A percentile compares a stretch with the other conserved stretches of the same genome.
These are phyloP conservation scores for Saccharomycopsis sp. DNA, from an alignment of 805 yeast genomes.

Conservation along the genomic window DNA sequence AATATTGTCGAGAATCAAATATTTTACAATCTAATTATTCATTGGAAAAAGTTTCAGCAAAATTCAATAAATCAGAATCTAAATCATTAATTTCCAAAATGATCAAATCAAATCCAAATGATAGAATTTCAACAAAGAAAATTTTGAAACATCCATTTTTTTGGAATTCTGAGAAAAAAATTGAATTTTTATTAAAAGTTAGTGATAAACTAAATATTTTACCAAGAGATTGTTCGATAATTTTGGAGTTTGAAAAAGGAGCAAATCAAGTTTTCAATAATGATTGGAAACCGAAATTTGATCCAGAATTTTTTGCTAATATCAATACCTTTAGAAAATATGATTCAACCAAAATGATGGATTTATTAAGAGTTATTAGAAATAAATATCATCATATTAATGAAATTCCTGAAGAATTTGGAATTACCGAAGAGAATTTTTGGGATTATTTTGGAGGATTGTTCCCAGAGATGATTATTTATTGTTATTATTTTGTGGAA, in stretches of 20 bases:
- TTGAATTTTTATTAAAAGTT: conserved; percentile 76
- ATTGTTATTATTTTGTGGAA: conserved; percentile 53
- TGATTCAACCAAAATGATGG: conserved; percentile 68
- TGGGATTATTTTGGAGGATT: conserved; percentile 60
- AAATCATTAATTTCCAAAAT: conserved; percentile 59
- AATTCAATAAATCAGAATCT: conserved; percentile 37
- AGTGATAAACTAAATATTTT: conserved; percentile 89
- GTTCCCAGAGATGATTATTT: conserved; percentile 75
- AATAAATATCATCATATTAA: conserved; percentile 93
- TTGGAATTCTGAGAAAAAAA: conserved; percentile 64
- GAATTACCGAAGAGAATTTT: conserved; percentile 65
- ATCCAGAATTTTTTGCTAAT: conserved; percentile 63
- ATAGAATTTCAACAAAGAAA: conserved; percentile 58
- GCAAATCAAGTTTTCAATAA: conserved; percentile 36
- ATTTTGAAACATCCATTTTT: conserved; percentile 82
- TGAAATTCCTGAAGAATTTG: conserved; percentile 67
- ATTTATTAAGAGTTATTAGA: conserved; percentile 77
- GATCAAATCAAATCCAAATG: conserved; percentile 57
- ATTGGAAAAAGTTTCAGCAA: conserved; percentile 29
- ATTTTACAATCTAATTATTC: conserved; percentile 57
- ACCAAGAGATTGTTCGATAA: conserved; percentile 52
- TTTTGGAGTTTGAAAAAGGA: conserved; percentile 47
- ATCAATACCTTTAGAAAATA: conserved; percentile 88
- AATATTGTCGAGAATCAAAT: conserved; percentile 79
- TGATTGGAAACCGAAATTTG: conserved; percentile 85